Conservation (phyloP, 2,329 filamentous ascomycete species). For the Furcasterigmium furcatum region DNA sequence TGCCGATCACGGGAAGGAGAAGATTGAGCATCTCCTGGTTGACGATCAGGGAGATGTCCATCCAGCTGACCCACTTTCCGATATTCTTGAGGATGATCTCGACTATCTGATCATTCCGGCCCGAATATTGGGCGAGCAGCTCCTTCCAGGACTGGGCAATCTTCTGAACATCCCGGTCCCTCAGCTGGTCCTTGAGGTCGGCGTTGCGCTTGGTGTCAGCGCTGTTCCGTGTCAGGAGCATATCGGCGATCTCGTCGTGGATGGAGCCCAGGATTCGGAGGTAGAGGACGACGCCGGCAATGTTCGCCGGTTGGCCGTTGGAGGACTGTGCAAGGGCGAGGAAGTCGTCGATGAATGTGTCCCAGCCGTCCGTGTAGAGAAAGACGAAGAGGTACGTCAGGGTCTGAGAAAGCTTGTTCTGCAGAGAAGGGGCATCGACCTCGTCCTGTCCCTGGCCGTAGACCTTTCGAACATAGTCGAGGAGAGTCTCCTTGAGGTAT, state of each 20-base stretch:
- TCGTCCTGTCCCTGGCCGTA: conserved; percentile 62
- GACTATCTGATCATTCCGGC: conserved; percentile 67
- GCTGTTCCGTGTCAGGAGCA: conserved; percentile 74
- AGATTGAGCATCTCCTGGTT: conserved; percentile 83
- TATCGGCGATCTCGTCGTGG: conserved; percentile 96
- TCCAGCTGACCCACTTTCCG: conserved; percentile 98
- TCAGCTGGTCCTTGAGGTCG: conserved; percentile 85
- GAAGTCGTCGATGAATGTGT: conserved; percentile 88
- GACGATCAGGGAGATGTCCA: conserved; percentile 90
- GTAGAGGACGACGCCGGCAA: conserved; percentile 77
- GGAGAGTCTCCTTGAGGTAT: conserved; percentile 75
- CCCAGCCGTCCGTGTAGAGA: conserved; percentile 83
- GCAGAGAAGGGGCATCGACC: conserved; percentile 72
- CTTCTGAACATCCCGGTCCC: conserved; percentile 82
- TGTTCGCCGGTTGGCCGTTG: conserved; percentile 63
- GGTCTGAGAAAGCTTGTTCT: conserved; percentile 97
- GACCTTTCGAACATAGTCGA: conserved; percentile 74
- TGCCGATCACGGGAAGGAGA: conserved; percentile 84
- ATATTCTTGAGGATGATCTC: conserved; percentile 91
- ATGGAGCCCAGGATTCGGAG: conserved; percentile 84
- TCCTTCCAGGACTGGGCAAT: conserved; percentile 90
- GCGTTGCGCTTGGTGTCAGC: conserved; percentile 82
- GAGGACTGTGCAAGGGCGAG: conserved; percentile 67
- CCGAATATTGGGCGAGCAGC: conserved; percentile 74
- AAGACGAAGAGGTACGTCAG: conserved; percentile 90